These are phyloP conservation scores for Chaetomidium leptoderma DNA, from an alignment of 495 filamentous ascomycete species.

Conservation along the genomic window DNA sequence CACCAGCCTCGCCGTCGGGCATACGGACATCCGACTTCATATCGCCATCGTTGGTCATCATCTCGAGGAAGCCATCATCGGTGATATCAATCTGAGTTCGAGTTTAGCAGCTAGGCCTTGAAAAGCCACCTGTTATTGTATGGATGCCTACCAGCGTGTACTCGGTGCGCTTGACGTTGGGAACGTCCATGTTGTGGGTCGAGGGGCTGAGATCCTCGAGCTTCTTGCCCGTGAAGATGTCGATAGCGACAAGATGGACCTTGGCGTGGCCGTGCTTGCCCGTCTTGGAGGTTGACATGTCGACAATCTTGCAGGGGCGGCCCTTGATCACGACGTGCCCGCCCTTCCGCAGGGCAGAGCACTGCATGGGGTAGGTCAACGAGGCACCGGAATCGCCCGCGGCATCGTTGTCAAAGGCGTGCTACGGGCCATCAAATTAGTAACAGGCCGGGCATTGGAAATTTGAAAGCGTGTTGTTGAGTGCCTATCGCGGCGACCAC, in stretches of 20 bases:
- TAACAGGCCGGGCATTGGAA: neutral
- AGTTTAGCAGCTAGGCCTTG: slow-evolving; percentile 5
- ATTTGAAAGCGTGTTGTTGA: neutral
- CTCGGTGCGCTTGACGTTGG: slow-evolving; percentile 81
- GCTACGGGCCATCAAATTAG: slow-evolving; percentile 45
- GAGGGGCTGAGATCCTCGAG: slow-evolving; percentile 98
- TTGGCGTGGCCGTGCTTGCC: slow-evolving; percentile 99
- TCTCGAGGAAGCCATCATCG: slow-evolving; percentile 86
- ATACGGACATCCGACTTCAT: slow-evolving; percentile 93
- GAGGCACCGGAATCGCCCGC: slow-evolving; percentile 84
- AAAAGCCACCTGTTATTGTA: neutral
- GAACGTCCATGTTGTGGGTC: slow-evolving; percentile 99
- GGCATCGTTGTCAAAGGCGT: slow-evolving; percentile 72
- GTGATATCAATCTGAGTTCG: slow-evolving; percentile 69
- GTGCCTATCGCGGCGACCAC: neutral
- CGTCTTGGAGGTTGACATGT: slow-evolving; percentile 99
- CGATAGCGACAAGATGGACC: slow-evolving; percentile 93
- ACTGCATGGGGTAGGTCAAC: slow-evolving; percentile 93
- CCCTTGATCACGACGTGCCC: slow-evolving; percentile 95
- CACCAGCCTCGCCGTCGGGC: slow-evolving; percentile 81
- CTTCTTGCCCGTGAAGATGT: slow-evolving; percentile 99
- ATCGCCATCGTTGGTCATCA: slow-evolving; percentile 75
- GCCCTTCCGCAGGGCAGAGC: slow-evolving; percentile 98
- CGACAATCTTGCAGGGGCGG: slow-evolving; percentile 99
- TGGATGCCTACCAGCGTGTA: slow-evolving; percentile 78